A percentile compares a stretch with the other conserved stretches of the same genome.
phyloP scores from a whole-genome alignment of 164 flowering plant genomes.

The Chimonanthus salicifolius region DNA sequence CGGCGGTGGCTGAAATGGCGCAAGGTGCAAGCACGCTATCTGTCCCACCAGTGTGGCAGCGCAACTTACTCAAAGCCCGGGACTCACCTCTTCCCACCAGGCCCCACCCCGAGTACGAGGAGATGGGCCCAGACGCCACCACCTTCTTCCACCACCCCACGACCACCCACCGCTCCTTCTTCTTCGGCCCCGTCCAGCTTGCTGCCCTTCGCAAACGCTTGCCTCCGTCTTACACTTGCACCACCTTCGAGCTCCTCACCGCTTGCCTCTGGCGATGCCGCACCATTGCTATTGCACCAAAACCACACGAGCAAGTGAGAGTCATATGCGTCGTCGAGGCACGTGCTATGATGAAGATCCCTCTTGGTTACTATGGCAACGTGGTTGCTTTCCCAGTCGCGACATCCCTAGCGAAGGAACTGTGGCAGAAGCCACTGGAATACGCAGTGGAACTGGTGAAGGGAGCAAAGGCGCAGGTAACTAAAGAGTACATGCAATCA shows the following conservation, averaged over 20 bases:
- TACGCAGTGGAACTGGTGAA: constrained; percentile 26
- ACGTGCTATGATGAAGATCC: constrained; percentile 10
- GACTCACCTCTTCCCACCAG: constrained; percentile 16
- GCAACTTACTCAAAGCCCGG: constrained; percentile 23
- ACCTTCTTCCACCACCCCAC: constrained; percentile 7
- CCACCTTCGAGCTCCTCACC: constrained; percentile 26
- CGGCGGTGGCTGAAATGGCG: constrained; percentile 25
- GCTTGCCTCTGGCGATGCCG: constrained; percentile 36
- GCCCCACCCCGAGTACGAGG: constrained; percentile 24
- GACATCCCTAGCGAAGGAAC: constrained; percentile 9
- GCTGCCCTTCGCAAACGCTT: constrained; percentile 11
- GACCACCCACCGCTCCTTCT: constrained; percentile 21
- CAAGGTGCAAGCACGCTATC: constrained; percentile 19
- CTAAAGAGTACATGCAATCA: constrained; percentile 30
- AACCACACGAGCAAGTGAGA: constrained; percentile 22
- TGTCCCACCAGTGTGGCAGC: constrained; percentile 25
- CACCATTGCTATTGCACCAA: constrained; percentile 21
- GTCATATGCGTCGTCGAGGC: constrained; percentile 15
- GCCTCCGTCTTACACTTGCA: neutral
- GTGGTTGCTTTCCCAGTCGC: constrained; percentile 18
- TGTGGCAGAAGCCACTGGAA: constrained; percentile 14
- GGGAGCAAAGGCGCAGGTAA: constrained; percentile 19
- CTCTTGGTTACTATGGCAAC: constrained; percentile 29
- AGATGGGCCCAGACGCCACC: constrained; percentile 9
- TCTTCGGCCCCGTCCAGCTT: constrained; percentile 22